Conservation (phyloP, 2,329 filamentous ascomycete genomes). For the Metarhizium sp. region DNA sequence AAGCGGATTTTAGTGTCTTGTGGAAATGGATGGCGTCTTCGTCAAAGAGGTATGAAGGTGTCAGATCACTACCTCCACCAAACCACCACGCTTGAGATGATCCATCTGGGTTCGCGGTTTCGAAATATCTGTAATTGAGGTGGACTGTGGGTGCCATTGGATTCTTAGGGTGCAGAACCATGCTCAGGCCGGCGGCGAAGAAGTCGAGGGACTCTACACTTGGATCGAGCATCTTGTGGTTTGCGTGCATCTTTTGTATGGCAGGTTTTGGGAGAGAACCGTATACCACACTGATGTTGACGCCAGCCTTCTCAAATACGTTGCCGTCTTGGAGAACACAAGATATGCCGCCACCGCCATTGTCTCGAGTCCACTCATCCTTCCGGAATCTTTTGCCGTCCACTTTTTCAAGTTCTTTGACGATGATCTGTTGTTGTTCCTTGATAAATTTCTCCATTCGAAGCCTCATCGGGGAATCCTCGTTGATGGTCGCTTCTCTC, state of each 20-base stretch:
- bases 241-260: constrained; percentile 85
- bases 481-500: constrained; percentile 56
- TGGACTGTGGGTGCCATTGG: constrained; percentile 97
- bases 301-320: constrained; percentile 95
- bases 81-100: constrained; percentile 93
- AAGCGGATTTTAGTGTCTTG: constrained; percentile 81
- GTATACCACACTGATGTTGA: constrained; percentile 93
- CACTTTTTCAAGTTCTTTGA: constrained; percentile 70
- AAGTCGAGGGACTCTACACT: constrained; percentile 80
- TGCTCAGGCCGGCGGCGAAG: constrained; percentile 86
- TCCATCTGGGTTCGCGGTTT: constrained; percentile 79
- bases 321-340: constrained; percentile 94
- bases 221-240: constrained; percentile 82
- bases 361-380: constrained; percentile 80
- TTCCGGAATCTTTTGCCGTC: constrained; percentile 74
- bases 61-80: constrained; percentile 88
- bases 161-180: constrained; percentile 89
- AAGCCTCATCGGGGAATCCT: constrained; percentile 85
- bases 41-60: constrained; percentile 88
- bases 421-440: constrained; percentile 81
- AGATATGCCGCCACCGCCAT: constrained; percentile 87
- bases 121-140: constrained; percentile 97
- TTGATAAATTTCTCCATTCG: constrained; percentile 97
- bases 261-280: constrained; percentile 79
- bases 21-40: constrained; percentile 98